phyloP scores from a whole-genome alignment of 345 rosid genomes.

The Diplotaxis tenuifolia region DNA sequence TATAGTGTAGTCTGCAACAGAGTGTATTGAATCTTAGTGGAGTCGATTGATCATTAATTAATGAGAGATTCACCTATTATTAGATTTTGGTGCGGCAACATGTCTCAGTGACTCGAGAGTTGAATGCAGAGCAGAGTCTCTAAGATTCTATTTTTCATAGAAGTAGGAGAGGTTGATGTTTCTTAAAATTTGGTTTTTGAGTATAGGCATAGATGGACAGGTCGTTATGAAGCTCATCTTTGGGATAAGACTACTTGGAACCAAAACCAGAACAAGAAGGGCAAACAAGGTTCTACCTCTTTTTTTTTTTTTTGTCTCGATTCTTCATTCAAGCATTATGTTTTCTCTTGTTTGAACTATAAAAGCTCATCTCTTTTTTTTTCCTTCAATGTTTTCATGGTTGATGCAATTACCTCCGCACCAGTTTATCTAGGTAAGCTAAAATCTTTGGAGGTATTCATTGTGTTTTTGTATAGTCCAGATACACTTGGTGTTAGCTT shows the following conservation, averaged over 20 bases:
- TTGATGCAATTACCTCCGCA: constrained; percentile 23
- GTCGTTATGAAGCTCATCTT: constrained; percentile 99
- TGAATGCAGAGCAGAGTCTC: too few relatives aligned
- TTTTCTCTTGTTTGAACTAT: constrained; percentile 10
- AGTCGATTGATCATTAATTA: too few relatives aligned
- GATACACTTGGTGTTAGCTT: neutral
- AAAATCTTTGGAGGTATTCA: neutral
- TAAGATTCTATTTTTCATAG: neutral
- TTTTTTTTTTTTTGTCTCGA: too few relatives aligned
- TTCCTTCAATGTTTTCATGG: constrained; percentile 35
- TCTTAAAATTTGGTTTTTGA: too few relatives aligned
- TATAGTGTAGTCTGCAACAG: too few relatives aligned
- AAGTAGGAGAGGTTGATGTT: constrained; percentile 16
- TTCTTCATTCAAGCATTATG: neutral
- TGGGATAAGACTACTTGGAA: constrained; percentile 99
- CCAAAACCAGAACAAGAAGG: constrained; percentile 97
- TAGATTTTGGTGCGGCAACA: neutral
- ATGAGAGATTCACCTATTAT: neutral
- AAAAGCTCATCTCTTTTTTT: constrained; percentile 40
- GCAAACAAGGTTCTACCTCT: constrained; percentile 75
- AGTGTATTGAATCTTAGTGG: neutral
- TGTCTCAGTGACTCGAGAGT: neutral
- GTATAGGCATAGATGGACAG: constrained; percentile 97
- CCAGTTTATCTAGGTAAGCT: constrained; percentile 94
- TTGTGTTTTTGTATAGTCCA: constrained; percentile 16